Evolutionary conservation across 2,329 filamentous ascomycete genomes (phyloP), one percentile per base, ranked within the genome.

Genomic region (Cercospora beticola): DNA sequence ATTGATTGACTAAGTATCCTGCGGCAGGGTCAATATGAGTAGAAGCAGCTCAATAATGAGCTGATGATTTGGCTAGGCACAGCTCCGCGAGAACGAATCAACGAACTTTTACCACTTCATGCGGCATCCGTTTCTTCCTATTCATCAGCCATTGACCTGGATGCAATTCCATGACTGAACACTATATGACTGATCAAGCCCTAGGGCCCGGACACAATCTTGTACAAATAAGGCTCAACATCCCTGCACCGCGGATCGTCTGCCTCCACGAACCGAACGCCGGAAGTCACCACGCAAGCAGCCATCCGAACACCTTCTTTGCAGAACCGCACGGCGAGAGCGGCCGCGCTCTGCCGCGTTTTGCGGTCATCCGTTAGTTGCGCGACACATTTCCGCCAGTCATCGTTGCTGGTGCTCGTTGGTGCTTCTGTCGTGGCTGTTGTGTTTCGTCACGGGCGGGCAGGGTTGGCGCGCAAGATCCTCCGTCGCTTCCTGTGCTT

Each of bases 281-380:
- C 26, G 54, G 30, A 26, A 28, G 16, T 0, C 49, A 64, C n/a
- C 26, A 23, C 61, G 5, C 21, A 14, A 16, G 40, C 40, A 54
- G 16, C 26, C 43, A 16, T 63, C 28, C 26, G 23, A 36, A 23
- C 26, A 65, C 18, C 40, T 40, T 65, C 33, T 46, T 36, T 49
- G 40, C 43, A 43, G 43, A 8, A 49, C 2, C 18, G 8, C 46
- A 52, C 21, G 46, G 46, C 46, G 46, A 65, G 52, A 65, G 60
- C 60, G 60, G 60, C 21, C 40, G 43, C 40, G 21, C 60, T 62
- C 60, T 62, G 62, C 62, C 62, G 62, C 62, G 49, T 56, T 46
- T 52, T 56, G 36, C 54, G 49, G 54, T 52, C 49, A 66, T 31
- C 64, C 54, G 56, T 46, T 66, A 66, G 57, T 58, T 56, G 64